Evolutionary conservation across 345 rosid species (phyloP).

Genomic region (Rhodamnia rubescens): DNA sequence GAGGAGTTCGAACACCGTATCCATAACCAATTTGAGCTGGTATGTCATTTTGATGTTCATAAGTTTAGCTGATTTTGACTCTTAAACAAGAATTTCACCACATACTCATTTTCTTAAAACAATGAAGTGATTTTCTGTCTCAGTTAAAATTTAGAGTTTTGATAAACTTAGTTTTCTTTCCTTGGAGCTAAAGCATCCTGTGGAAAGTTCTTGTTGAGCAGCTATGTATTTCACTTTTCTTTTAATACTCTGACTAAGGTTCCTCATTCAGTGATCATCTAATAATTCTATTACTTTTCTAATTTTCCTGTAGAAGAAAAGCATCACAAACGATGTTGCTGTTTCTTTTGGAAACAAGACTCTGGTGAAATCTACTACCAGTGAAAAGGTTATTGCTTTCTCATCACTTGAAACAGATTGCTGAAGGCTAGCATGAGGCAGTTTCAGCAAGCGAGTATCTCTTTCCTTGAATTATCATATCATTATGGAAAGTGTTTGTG

Average conservation of each 20-base stretch:
- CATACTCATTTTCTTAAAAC: not conserved
- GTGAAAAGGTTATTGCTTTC: slow-evolving; percentile 42
- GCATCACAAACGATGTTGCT: slow-evolving; percentile 22
- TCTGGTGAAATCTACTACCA: slow-evolving; percentile 22
- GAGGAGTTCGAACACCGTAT: slow-evolving; percentile 85
- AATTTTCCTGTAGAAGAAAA: slow-evolving; percentile 24
- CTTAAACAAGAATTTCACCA: not conserved
- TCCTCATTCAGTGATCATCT: not conserved
- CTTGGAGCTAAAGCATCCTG: not conserved
- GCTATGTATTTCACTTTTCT: not conserved
- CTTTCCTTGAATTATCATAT: not conserved
- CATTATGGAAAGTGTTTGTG: not conserved
- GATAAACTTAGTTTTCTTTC: not conserved
- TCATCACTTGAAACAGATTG: not conserved
- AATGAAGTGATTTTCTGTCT: not conserved
- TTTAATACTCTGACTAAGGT: not conserved
- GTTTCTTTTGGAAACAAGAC: slow-evolving; percentile 30
- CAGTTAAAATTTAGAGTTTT: not conserved
- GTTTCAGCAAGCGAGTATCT: not conserved
- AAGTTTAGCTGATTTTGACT: not conserved
- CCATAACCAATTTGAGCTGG: slow-evolving; percentile 53
- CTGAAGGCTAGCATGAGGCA: not conserved
- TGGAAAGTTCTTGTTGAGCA: not conserved
- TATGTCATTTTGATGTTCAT: slow-evolving; percentile 13
- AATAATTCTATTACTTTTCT: not conserved